Evolutionary conservation across 306 rosid species (phyloP), one percentile per base, ranked within the genome.

Genomic region (Geum urbanum): DNA sequence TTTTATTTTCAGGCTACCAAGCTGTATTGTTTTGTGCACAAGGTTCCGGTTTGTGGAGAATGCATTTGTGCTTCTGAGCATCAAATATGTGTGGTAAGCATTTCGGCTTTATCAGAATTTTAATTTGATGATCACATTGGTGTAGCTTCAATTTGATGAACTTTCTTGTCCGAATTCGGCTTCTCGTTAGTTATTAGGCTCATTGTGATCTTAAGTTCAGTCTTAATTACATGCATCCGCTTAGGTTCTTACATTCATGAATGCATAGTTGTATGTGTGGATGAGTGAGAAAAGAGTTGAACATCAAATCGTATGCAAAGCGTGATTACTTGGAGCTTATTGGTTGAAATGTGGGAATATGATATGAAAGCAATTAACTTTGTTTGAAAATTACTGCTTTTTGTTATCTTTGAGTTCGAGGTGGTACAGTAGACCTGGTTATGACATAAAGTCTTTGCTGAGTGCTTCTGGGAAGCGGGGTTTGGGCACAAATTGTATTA

Each of bases 41-140:
- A 95, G 88, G 99, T 91, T 77, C 96, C 99, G 18, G 97, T 95
- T 53, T 95, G 99, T n/a, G 99, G 99, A 62, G 99, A 95, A 89
- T 95, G 99, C 76, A 80, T 95, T 72, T 95, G 96, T 77, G 89
- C 87, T 76, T 91, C 96, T 0, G 99, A 95, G 84, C 99, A 95
- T 79, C 92, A 91, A 87, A 87, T 87, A 77, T 95, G 97, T 60
- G 96, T 87, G 88, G 99, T 89, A 80, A 89, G 19, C 39, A 56
- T 59, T 51, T 47, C 6, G 45, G n/a, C 32, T 58, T 22, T 1
- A 0, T 57, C 35, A 12, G 74, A 24, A 45, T 37, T 2, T 70
- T 70, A 59, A 45, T 47, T 77, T 18, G 12, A 61, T 37, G 64
- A 18, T 62, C 19, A 64, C 47, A 39, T 58, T 51, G 64, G 27